phyloP scores from a whole-genome alignment of 75 land plant genomes.

The Selaginella moellendorffii region DNA sequence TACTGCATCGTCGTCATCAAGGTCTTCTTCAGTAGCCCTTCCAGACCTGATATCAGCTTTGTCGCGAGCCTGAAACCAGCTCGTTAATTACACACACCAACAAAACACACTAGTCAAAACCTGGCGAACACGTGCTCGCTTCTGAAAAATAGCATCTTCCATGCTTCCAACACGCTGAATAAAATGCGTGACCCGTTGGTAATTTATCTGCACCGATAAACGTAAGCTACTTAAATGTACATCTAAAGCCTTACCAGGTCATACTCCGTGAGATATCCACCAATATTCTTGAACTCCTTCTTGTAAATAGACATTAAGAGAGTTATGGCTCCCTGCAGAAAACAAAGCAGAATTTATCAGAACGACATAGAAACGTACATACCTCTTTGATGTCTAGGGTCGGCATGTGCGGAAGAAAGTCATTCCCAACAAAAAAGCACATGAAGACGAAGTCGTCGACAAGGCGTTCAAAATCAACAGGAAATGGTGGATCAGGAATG shows the following conservation, averaged over 20 bases:
- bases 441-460: slow-evolving; percentile 96
- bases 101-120: too few relatives aligned
- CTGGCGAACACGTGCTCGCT: slow-evolving; percentile 64
- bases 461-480: slow-evolving; percentile 71
- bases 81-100: too few relatives aligned
- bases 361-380: neutral
- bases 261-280: slow-evolving; percentile 81
- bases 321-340: slow-evolving; percentile 78
- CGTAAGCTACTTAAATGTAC: too few relatives aligned
- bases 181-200: slow-evolving; percentile 70
- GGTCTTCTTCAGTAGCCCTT: neutral
- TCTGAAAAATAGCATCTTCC: slow-evolving; percentile 81
- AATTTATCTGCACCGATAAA: slow-evolving; percentile 36
- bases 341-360: slow-evolving; percentile 6
- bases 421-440: slow-evolving; percentile 99
- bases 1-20: slow-evolving; percentile 54
- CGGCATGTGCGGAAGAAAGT: slow-evolving; percentile 98
- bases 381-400: slow-evolving; percentile 97
- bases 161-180: slow-evolving; percentile 58
- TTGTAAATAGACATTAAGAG: slow-evolving; percentile 83
- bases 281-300: slow-evolving; percentile 64
- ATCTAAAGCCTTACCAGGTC: slow-evolving; percentile 63
- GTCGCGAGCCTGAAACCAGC: too few relatives aligned
- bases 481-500: slow-evolving; percentile 55
- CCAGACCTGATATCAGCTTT: slow-evolving; percentile 38